Percentiles rank a stretch among this genome's conserved stretches.
Conservation (phyloP, 2,329 filamentous ascomycete species). For the Fusarium pininemorale region DNA sequence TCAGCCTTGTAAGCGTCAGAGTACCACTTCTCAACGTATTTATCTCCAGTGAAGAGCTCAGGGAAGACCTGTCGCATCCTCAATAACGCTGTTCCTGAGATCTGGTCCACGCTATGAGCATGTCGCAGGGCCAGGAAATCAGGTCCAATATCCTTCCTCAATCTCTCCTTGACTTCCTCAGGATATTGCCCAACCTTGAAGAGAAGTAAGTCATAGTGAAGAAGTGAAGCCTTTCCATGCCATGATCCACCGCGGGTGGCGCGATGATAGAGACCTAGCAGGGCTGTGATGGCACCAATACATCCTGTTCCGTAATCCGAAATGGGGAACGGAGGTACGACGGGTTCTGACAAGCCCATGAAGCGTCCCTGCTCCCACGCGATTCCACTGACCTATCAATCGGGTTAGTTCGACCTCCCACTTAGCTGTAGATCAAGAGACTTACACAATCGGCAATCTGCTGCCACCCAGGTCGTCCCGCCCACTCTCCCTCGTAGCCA, state of each 20-base stretch:
- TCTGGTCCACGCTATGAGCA: constrained; percentile 71
- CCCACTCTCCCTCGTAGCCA: constrained; percentile 69
- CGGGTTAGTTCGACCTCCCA: neutral
- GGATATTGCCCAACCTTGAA: constrained; percentile 68
- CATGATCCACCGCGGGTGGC: constrained; percentile 72
- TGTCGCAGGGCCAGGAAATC: constrained; percentile 68
- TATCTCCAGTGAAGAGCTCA: constrained; percentile 18
- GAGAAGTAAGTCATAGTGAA: constrained; percentile 75
- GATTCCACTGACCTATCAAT: constrained; percentile 59
- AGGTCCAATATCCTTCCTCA: constrained; percentile 58
- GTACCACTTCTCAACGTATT: constrained; percentile 36
- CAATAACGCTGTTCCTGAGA: constrained; percentile 66
- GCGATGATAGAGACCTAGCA: constrained; percentile 70
- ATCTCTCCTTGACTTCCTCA: constrained; percentile 58
- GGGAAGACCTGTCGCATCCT: constrained; percentile 42
- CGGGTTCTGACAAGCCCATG: constrained; percentile 69
- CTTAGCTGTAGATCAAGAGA: neutral
- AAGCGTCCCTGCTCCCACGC: constrained; percentile 70
- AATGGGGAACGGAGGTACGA: constrained; percentile 72
- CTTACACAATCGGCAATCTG: constrained; percentile 72
- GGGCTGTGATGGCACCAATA: constrained; percentile 73
- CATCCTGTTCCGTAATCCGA: constrained; percentile 77
- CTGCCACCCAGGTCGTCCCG: constrained; percentile 73
- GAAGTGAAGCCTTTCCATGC: constrained; percentile 69
- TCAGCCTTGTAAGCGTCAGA: constrained; percentile 37